Evolutionary conservation across 139 green algal species (phyloP).

Genomic region (Micractinium sp.): DNA sequence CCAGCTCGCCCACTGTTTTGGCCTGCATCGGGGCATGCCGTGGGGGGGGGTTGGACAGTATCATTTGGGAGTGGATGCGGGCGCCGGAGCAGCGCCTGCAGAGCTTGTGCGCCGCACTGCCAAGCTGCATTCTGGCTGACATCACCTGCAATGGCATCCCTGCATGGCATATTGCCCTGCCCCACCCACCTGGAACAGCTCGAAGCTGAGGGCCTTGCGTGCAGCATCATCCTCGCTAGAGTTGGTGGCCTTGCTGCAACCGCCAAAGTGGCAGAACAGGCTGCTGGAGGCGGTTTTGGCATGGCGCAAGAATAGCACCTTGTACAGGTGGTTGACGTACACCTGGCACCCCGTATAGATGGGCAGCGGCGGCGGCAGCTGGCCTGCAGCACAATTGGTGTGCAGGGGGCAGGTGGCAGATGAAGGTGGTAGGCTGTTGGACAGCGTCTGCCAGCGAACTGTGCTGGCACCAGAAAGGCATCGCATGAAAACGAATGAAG

Average conservation of each 20-base stretch:
- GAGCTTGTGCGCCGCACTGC: neutral
- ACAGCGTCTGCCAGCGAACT: too few relatives aligned
- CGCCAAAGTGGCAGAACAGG: constrained; percentile 27
- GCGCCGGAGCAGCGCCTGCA: too few relatives aligned
- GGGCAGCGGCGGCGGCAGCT: constrained; percentile 14
- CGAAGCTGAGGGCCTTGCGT: constrained; percentile 12
- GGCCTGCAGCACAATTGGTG: neutral
- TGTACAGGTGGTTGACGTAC: constrained; percentile 39
- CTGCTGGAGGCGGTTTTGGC: constrained; percentile 29
- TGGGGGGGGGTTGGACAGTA: too few relatives aligned
- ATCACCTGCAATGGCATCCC: neutral
- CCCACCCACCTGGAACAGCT: constrained; percentile 15
- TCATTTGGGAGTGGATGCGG: too few relatives aligned
- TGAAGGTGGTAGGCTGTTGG: too few relatives aligned
- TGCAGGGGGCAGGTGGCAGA: neutral
- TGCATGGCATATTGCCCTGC: neutral
- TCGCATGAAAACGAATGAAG: too few relatives aligned
- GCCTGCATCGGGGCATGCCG: neutral
- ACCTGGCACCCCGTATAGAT: constrained; percentile 33
- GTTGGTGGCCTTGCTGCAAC: neutral
- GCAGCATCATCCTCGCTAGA: neutral
- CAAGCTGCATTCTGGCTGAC: too few relatives aligned
- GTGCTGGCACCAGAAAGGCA: too few relatives aligned
- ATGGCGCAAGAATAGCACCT: constrained; percentile 38
- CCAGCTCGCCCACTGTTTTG: constrained; percentile 1